Base-by-base conservation (phyloP, 1,284 basidiomycete species). In the Termitomyces sp. region DNA sequence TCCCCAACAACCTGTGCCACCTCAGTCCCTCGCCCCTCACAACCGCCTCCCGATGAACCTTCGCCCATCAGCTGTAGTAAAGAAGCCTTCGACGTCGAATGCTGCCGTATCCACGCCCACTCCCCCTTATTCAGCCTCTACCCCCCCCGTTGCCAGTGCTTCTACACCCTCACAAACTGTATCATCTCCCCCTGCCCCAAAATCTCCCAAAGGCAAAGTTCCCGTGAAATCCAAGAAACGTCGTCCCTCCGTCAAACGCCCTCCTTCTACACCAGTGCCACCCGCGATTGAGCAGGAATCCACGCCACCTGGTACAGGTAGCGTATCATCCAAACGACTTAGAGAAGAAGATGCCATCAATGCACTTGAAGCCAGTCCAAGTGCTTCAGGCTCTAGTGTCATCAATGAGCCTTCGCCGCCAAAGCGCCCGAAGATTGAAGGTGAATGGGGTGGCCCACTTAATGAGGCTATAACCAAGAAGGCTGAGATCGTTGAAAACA, bases 391-490 rank as follows among this genome's bases (percentile, higher is more conserved):
- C 38, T 64, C 69, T 38, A 60, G 62, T 17, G 70, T 73, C 28
- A 69, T 73, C 6, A 73, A 75, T 55, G 79, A 80, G 52, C 81
- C 81, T 8, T 84, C 84, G 2, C 83, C 86, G 3, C 82, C 85
- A 17, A 90, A 90, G 70, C 82, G 84, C 50, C 64, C 70, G 40
- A 89, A 84, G 73, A 80, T 76, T 12, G 86, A 90, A 53, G 86
- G 77, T 9, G 86, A 90, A 52, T 87, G 82, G 81, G 84, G 86
- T 45, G 79, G 79, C 15, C 72, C 78, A 39, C 69, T 76, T 8
- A 82, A 71, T 58, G 83, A 86, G 41, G 76, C 70, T 24, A 63
- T 80, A 50, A 64, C 74, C 58, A 81, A 79, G 70, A 81, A 79
- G 66, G 71, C 78, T 21, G 80, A 82, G 55, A 76, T 76, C 43